phyloP scores from a whole-genome alignment of 2,329 filamentous ascomycete species.

The Chaetomium sp. region DNA sequence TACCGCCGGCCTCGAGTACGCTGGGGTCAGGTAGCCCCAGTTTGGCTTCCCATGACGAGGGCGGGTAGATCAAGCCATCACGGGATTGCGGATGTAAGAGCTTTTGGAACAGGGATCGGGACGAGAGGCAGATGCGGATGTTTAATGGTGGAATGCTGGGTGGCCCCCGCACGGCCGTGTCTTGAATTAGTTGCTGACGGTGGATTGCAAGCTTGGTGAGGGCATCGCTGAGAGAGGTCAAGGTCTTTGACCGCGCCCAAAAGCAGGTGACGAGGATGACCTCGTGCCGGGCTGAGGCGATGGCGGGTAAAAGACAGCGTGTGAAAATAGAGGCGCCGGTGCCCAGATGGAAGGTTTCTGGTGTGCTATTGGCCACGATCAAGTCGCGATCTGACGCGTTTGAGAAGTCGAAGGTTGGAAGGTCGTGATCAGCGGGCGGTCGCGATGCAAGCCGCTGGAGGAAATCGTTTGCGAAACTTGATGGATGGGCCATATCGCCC shows the following conservation, averaged over 20 bases:
- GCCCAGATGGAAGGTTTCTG: conserved; percentile 46
- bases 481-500: conserved; percentile 13
- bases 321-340: conserved; percentile 53
- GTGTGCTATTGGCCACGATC: conserved; percentile 44
- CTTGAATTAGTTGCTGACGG: conserved; percentile 27
- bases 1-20: conserved; percentile 46
- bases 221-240: conserved; percentile 49
- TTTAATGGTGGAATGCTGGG: conserved; percentile 35
- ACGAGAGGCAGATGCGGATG: conserved; percentile 73
- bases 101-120: conserved; percentile 65
- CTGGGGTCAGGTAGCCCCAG: conserved; percentile 57
- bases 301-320: conserved; percentile 51
- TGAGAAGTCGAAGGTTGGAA: conserved; percentile 43
- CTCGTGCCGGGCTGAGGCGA: conserved; percentile 55
- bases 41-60: conserved; percentile 50
- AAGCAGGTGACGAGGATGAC: conserved; percentile 77
- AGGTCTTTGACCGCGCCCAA: conserved; percentile 62
- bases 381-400: conserved; percentile 28
- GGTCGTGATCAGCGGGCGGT: conserved; percentile 27
- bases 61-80: conserved; percentile 55
- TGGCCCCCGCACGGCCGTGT: conserved; percentile 10
- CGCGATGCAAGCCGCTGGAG: conserved; percentile 19
- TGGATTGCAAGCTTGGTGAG: conserved; percentile 52
- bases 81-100: conserved; percentile 62
- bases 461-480: conserved; percentile 22